A percentile compares a stretch with the other conserved stretches of the same genome.
Evolutionary conservation across 1,284 basidiomycete genomes (phyloP).

Genomic region (Pascua guehoae): DNA sequence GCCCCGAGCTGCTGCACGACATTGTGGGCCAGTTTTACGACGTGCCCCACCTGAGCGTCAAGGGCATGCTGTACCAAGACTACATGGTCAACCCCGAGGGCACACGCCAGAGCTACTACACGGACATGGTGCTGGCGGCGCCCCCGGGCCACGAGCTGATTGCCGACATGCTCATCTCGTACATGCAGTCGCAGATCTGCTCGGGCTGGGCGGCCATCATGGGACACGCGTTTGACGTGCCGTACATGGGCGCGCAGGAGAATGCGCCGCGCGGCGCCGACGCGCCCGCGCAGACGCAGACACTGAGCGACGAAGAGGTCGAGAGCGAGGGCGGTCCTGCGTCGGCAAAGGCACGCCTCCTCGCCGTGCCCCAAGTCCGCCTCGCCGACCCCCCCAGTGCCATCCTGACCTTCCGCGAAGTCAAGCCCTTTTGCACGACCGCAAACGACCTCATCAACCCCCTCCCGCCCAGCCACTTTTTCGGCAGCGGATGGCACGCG

Average conservation of each 20-base stretch:
- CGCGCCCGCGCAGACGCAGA: slow-evolving; percentile 23
- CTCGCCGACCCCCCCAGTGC: slow-evolving; percentile 67
- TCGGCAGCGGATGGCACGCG: slow-evolving; percentile 80
- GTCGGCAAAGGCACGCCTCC: slow-evolving; percentile 44
- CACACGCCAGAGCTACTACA: slow-evolving; percentile 65
- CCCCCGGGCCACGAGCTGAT: slow-evolving; percentile 74
- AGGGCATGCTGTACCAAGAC: slow-evolving; percentile 72
- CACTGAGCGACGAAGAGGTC: slow-evolving; percentile 9
- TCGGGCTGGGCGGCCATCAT: slow-evolving; percentile 72
- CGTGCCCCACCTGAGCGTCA: slow-evolving; percentile 75
- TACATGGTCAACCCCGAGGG: slow-evolving; percentile 71
- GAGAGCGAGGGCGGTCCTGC: slow-evolving; percentile 12
- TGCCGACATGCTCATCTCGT: slow-evolving; percentile 77
- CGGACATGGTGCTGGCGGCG: slow-evolving; percentile 76
- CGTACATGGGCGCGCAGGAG: slow-evolving; percentile 48
- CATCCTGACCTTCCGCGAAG: slow-evolving; percentile 66
- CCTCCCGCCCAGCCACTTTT: slow-evolving; percentile 80
- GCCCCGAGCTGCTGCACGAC: slow-evolving; percentile 81
- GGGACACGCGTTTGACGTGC: slow-evolving; percentile 61
- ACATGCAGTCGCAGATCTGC: slow-evolving; percentile 83
- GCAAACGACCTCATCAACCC: slow-evolving; percentile 95
- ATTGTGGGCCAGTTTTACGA: slow-evolving; percentile 92
- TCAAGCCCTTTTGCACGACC: slow-evolving; percentile 80
- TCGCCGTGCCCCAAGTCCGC: slow-evolving; percentile 63
- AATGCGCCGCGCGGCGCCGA: background rate